A percentile compares a stretch with the other conserved stretches of the same genome.
Conservation (phyloP, 805 yeast species). For the Torulaspora franciscae region DNA sequence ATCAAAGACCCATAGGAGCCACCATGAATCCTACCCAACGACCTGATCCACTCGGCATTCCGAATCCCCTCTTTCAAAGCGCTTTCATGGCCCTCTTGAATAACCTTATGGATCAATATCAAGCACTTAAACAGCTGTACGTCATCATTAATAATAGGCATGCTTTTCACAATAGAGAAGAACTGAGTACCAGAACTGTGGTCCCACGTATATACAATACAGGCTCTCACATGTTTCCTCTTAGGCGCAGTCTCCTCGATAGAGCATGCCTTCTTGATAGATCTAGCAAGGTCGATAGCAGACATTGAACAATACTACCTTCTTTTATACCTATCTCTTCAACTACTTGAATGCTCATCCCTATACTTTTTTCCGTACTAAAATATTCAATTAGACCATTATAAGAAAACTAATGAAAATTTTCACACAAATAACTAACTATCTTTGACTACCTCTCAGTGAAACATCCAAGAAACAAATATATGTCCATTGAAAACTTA, state of each 20-base stretch:
- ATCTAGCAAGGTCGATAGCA: slow-evolving; percentile 38
- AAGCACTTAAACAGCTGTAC: slow-evolving; percentile 81
- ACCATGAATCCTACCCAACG: slow-evolving; percentile 57
- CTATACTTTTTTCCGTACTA: background rate
- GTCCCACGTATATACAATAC: slow-evolving; percentile 96
- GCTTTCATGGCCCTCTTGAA: slow-evolving; percentile 97
- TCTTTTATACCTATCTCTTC: background rate
- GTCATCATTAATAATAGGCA: slow-evolving; percentile 73
- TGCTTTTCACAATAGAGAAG: slow-evolving; percentile 75
- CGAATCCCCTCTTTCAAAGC: slow-evolving; percentile 74
- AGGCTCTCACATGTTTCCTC: slow-evolving; percentile 91
- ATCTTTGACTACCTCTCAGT: background rate
- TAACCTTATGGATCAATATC: slow-evolving; percentile 79
- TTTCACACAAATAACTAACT: background rate
- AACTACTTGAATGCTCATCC: background rate
- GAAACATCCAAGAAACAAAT: slow-evolving; percentile 5
- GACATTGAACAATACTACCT: slow-evolving; percentile 16
- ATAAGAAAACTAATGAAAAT: slow-evolving; percentile 7
- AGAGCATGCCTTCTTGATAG: slow-evolving; percentile 72
- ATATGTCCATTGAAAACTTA: slow-evolving; percentile 78
- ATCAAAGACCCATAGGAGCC: slow-evolving; percentile 67
- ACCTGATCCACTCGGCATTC: slow-evolving; percentile 71
- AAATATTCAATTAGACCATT: background rate
- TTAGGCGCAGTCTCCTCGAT: slow-evolving; percentile 88
- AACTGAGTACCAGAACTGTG: slow-evolving; percentile 77